Base-by-base conservation (phyloP, 495 filamentous ascomycete species). In the Parathielavia appendiculata region DNA sequence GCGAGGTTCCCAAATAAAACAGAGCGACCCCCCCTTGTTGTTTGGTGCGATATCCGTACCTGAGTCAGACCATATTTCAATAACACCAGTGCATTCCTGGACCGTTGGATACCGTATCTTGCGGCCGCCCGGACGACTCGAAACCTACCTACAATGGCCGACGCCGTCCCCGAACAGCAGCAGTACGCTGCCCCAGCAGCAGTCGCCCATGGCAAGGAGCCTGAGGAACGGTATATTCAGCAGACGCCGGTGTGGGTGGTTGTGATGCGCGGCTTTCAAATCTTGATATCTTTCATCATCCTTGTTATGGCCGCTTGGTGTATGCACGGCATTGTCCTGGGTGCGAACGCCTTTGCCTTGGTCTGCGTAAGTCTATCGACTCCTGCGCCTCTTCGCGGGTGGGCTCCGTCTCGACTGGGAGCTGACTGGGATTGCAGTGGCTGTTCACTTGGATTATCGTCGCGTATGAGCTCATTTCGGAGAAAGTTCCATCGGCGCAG, bases 391-490 rank as follows among this genome's bases (percentile, higher is more conserved):
- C 2, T 1, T 32, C 26, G 26, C 26, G n/a, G n/a, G 26, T 30
- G 26, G 26, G 6, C 8, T 6, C 35, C 6, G 23, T 11, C 26
- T 22, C 20, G 11, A 9, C 1, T 5, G 5, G 30, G 26, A 14
- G 56, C 17, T 59, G 36, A 59, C 55, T 26, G 20, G 35, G 11
- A 20, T 13, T 20, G 16, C 52, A 80, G 77, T 62, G 63, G 44
- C 22, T 80, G 39, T 74, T 79, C 57, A 79, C 78, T 8, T 76
- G 72, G 72, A 63, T 77, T 48, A 63, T 77, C 11, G 66, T 67
- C 40, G 47, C 62, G 1, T 80, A 78, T 54, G 62, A 62, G 17
- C 59, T 80, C 54, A 60, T 77, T 6, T 61, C 71, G 3, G 75
- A 79, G 56, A 75, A 74, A 35, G 66, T 74, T 8, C 16, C 66